Percentiles rank a stretch among this genome's conserved stretches.
Evolutionary conservation across 1,284 basidiomycete genomes (phyloP).

Genomic region (Apiotrichum laibachii): DNA sequence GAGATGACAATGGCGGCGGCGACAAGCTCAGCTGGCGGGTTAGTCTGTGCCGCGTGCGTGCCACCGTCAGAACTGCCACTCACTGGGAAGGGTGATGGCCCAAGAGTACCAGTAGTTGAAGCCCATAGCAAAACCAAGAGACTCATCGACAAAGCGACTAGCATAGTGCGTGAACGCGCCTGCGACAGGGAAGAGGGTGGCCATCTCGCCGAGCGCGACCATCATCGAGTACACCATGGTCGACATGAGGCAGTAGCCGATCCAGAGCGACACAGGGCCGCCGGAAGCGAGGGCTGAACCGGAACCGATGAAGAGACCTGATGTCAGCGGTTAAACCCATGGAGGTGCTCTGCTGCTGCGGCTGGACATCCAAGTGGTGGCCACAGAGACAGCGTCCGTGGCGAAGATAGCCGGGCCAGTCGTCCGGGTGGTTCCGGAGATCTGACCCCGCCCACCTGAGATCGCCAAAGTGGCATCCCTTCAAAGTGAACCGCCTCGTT

Average conservation of each 20-base stretch:
- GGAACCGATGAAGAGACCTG: conserved; percentile 56
- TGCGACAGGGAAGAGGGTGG: conserved; percentile 47
- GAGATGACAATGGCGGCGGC: conserved; percentile 30
- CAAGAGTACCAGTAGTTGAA: conserved; percentile 45
- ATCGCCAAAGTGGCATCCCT: too few species aligned
- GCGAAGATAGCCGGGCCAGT: too few species aligned
- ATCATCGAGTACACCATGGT: conserved; percentile 49
- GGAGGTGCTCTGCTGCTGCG: background rate
- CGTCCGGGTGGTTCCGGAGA: too few species aligned
- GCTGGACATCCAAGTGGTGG: too few species aligned
- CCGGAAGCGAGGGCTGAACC: conserved; percentile 53
- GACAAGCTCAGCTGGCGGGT: conserved; percentile 24
- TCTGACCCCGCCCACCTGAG: too few species aligned
- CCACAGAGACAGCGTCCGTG: too few species aligned
- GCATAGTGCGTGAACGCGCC: conserved; percentile 50
- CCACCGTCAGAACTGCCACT: background rate
- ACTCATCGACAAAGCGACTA: conserved; percentile 56
- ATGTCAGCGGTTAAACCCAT: background rate
- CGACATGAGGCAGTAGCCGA: conserved; percentile 49
- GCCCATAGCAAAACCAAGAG: conserved; percentile 51
- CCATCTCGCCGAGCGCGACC: conserved; percentile 53
- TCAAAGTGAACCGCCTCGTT: too few species aligned
- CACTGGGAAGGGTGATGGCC: conserved; percentile 38
- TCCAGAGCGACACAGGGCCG: conserved; percentile 54
- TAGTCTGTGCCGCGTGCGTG: background rate